Base-by-base conservation (phyloP, 2,329 filamentous ascomycete genomes). In the Penicillium sp. region DNA sequence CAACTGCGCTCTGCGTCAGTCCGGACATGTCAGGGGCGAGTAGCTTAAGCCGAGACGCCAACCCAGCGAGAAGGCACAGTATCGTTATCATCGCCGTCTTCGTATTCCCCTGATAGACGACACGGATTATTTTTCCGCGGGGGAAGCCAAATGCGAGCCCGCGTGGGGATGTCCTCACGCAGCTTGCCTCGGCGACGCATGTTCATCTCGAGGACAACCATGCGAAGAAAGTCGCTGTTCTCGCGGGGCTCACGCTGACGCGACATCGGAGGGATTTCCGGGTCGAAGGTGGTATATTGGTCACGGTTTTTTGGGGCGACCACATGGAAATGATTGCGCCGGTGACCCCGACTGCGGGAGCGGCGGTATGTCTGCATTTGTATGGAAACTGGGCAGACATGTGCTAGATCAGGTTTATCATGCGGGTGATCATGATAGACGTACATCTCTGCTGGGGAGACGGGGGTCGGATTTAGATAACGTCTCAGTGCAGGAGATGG, bases 131-230 rank as follows among this genome's bases (percentile, higher is more conserved):
- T 67, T 45, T 72, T 74, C 33, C 85, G 77, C 40, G 85, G 84
- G 33, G 85, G 84, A 40, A 87, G 70, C 82, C 83, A 87, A 55
- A 87, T 78, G 52, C 78, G 79, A 23, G 85, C 85, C 58, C 79
- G 77, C 18, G 83, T 82, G 14, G 80, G 76, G 9, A 74, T 69
- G 49, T 81, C 80, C 39, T 81, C 74, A 56, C 84, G 83, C 40
- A 87, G 73, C 71, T 87, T 87, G 51, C 85, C 85, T 56, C 77
- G 77, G 39, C 84, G 79, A 33, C 84, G 79, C 85, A 87, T 87
- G 67, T 87, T 87, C 84, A 87, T 86, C 70, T 87, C 85, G 44
- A 87, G 75, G 10, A 87, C 85, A 14, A 87, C 83, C 59, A 87
- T 80, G 31, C 85, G 80, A 43, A 87, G 71, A 66, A 87, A 87